Conservation (phyloP, 805 yeast species). For the Pichia gijzeniarum region DNA sequence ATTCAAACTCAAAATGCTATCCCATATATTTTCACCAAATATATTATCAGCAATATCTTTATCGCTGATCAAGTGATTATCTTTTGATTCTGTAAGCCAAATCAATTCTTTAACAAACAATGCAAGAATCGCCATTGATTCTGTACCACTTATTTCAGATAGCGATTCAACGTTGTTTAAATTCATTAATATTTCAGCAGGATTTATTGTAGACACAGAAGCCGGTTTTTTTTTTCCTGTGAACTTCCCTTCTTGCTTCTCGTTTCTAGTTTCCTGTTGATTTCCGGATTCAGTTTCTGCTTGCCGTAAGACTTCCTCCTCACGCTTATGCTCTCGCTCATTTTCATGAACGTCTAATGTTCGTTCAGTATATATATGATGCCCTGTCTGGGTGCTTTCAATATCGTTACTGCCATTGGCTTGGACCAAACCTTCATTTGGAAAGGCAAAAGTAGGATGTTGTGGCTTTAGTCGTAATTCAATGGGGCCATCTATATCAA, state of each 20-base stretch:
- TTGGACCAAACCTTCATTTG: background rate
- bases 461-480: slow-evolving; percentile 10
- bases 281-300: background rate
- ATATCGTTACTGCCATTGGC: no score
- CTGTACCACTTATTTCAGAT: slow-evolving; percentile 22
- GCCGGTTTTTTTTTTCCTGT: background rate
- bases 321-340: slow-evolving; percentile 1
- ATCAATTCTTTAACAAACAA: slow-evolving; percentile 24
- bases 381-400: no score
- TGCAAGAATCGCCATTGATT: slow-evolving; percentile 26
- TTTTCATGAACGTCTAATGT: slow-evolving; percentile 2
- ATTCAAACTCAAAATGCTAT: background rate
- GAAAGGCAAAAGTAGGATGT: slow-evolving; percentile 7
- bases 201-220: slow-evolving; percentile 21
- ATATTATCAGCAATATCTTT: slow-evolving; percentile 15
- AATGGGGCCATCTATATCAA: slow-evolving; percentile 5
- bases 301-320: background rate
- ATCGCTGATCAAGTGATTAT: slow-evolving; percentile 4
- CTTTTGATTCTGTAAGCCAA: slow-evolving; percentile 11
- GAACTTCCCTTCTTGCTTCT: background rate
- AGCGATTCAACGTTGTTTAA: slow-evolving; percentile 17
- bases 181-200: slow-evolving; percentile 28
- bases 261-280: background rate
- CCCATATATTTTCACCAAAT: slow-evolving; percentile 11
- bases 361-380: slow-evolving; percentile 4